Evolutionary conservation across 2,329 filamentous ascomycete genomes (phyloP).

Genomic region (Botrytis sinoallii): DNA sequence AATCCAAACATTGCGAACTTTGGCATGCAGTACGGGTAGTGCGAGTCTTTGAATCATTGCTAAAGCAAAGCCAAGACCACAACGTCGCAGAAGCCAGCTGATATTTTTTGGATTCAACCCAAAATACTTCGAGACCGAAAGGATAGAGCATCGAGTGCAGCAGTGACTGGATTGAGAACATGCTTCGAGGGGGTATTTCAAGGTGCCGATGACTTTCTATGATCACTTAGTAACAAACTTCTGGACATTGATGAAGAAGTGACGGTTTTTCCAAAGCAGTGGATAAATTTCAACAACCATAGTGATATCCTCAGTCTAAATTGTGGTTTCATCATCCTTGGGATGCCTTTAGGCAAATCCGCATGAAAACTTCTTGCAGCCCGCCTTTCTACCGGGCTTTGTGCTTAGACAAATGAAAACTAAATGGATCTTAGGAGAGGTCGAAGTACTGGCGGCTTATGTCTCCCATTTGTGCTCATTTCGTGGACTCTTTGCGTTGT

Average conservation of each 20-base stretch:
- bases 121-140: neutral
- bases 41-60: neutral
- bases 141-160: neutral
- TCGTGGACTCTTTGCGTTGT: neutral
- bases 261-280: neutral
- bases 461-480: neutral
- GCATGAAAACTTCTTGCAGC: neutral
- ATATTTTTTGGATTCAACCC: too few relatives aligned
- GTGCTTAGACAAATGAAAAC: neutral
- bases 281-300: neutral
- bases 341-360: neutral
- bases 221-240: neutral
- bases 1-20: neutral
- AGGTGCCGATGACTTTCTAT: neutral
- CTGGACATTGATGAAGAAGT: neutral
- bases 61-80: neutral
- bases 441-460: neutral
- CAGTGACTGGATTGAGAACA: neutral
- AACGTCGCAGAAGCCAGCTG: neutral
- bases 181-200: neutral
- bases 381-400: neutral
- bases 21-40: neutral
- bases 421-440: neutral
- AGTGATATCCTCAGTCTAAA: neutral
- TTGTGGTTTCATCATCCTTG: neutral